Base-by-base conservation (phyloP, 2,329 filamentous ascomycete species). In the Dryadomyces quercus-mongolicae region DNA sequence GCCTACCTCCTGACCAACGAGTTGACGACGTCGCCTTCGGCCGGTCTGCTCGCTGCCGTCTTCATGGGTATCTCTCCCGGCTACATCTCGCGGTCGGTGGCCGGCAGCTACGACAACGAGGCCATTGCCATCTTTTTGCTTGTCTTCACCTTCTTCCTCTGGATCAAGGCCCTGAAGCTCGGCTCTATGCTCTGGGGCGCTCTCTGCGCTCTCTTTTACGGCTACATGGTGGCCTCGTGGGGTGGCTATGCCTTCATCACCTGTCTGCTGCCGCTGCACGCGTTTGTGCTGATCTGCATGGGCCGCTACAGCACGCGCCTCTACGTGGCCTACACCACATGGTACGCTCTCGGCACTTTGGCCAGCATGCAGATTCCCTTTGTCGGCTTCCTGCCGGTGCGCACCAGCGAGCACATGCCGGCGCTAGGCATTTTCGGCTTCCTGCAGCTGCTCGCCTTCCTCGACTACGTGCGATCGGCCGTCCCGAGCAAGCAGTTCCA, bases 161-260 rank as follows among this genome's bases (percentile, higher is more conserved):
- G 93, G 93, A 95, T 98, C 74, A 97, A 97, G 79, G 89, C 93
- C 20, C 79, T 98, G 62, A 98, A 98, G 77, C 81, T 90, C 56
- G 93, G 93, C 25, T 97, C 93, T 51, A 90, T 95, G 68, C 87
- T 96, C 71, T 98, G 92, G 92, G 92, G 90, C 62, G 91, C 88
- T 42, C 76, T 96, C 59, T 93, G 91, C 63, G 93, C 93, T 46
- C 78, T 98, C 54, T 97, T 94, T 74, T 98, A 98, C 71, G 93
- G 93, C 66, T 98, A 98, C 82, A 98, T 98, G 93, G 93, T 98
- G 60, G 93, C 92, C 50, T 95, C 94, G 18, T 98, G 93, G 93
- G 93, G 93, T 78, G 93, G 93, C 66, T 98, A 98, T 70, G 93
- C 95, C 65, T 98, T 98, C 80, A 98, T 98, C 67, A 98, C 94